These are phyloP conservation scores for Trematosphaeria pertusa DNA, from an alignment of 2,329 filamentous ascomycete species.

Conservation along the genomic window DNA sequence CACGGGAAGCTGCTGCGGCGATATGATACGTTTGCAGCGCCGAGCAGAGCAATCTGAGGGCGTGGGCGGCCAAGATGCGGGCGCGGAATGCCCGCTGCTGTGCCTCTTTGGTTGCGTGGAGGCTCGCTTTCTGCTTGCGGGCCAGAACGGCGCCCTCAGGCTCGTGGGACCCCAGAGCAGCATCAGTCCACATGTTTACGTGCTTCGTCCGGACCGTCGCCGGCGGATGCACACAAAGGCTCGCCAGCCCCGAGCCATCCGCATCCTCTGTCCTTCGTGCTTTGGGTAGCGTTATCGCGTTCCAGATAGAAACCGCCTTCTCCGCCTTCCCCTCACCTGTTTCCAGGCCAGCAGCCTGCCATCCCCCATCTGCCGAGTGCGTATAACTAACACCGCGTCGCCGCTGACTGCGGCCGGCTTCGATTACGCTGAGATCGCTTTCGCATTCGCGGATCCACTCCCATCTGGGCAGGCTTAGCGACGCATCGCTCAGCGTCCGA, in stretches of 20 bases:
- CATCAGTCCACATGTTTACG: no score
- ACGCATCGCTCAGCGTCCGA: no score
- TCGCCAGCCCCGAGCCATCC: conserved; percentile 3
- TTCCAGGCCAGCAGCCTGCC: neutral
- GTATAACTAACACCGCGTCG: no score
- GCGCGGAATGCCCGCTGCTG: neutral
- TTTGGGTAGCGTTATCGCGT: no score
- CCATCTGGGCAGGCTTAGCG: no score
- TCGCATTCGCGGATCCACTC: no score
- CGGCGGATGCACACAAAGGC: no score
- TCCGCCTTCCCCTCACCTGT: conserved; percentile 6
- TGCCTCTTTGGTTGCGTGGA: neutral
- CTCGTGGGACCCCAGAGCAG: neutral
- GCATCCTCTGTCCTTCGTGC: neutral
- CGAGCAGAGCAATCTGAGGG: neutral
- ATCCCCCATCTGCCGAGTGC: neutral
- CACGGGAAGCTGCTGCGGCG: neutral
- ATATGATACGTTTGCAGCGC: conserved; percentile 6
- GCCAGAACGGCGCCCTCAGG: neutral
- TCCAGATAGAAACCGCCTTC: neutral
- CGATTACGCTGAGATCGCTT: conserved; percentile 1
- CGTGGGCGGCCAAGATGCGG: neutral
- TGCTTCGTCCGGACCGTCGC: neutral
- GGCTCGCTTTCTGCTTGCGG: neutral
- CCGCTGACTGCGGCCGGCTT: no score